Percentiles rank a stretch among this genome's conserved stretches.
These are phyloP conservation scores for Trichoderma hamatum DNA, from an alignment of 2,329 filamentous ascomycete genomes.

Conservation along the genomic window DNA sequence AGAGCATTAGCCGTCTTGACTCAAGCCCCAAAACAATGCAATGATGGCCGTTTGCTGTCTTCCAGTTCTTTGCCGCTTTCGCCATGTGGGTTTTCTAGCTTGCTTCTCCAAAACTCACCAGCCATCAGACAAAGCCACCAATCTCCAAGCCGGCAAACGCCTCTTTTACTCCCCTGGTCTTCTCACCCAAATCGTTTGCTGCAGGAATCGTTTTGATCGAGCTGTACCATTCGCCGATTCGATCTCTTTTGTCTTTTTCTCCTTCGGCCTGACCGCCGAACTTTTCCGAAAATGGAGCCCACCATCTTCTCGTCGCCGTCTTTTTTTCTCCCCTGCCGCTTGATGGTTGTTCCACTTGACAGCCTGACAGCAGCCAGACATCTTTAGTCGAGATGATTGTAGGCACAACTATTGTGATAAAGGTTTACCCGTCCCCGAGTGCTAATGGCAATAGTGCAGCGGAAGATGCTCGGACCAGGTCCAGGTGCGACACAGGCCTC, in stretches of 20 bases:
- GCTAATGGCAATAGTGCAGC: not conserved
- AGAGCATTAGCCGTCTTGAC: not conserved
- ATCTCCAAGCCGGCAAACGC: not conserved
- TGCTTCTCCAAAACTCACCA: not conserved
- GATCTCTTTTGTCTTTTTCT: not conserved
- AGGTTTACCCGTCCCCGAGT: not conserved
- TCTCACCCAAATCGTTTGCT: not conserved
- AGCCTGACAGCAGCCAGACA: not conserved
- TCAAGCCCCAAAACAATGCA: not conserved
- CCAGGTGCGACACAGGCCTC: not conserved
- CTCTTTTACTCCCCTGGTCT: not conserved
- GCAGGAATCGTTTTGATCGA: too few species aligned
- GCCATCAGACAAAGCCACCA: not conserved
- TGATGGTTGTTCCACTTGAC: not conserved
- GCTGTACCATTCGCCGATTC: not conserved
- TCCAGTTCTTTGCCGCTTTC: not conserved
- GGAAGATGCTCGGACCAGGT: not conserved
- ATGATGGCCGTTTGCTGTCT: not conserved
- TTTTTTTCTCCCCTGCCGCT: not conserved
- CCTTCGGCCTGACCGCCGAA: constrained; percentile 2
- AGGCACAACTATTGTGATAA: not conserved
- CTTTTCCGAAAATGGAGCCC: constrained; percentile 9
- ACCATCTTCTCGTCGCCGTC: not conserved
- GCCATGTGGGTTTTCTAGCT: not conserved
- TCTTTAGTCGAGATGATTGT: not conserved